These are phyloP conservation scores for Carex littledalei DNA, from an alignment of 176 grass and related monocot genomes.

Conservation along the genomic window DNA sequence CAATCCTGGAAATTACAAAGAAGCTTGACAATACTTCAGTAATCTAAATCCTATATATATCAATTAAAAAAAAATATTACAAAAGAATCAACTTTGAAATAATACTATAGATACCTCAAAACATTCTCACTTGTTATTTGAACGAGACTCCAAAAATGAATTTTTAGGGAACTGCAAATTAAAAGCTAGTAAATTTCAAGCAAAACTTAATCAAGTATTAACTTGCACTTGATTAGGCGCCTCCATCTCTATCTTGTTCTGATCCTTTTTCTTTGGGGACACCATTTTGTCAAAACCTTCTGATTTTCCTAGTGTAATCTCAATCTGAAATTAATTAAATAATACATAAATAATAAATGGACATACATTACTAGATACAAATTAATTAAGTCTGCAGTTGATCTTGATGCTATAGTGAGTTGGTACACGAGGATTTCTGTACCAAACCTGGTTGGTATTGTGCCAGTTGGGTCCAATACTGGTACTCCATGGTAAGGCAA, in stretches of 20 bases:
- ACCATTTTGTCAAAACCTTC: conserved; percentile 59
- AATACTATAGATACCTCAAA: neutral
- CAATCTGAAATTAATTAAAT: conserved; percentile 49
- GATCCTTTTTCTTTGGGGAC: conserved; percentile 43
- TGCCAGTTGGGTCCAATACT: neutral
- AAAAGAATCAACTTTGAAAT: conserved; percentile 8
- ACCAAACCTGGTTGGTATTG: neutral
- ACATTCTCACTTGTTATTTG: neutral
- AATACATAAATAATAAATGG: neutral
- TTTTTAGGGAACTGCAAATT: neutral
- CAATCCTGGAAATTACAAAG: neutral
- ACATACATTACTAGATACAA: neutral
- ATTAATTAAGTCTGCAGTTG: neutral
- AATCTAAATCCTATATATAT: conserved; percentile 15
- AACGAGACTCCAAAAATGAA: neutral
- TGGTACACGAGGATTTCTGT: neutral
- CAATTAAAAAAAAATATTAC: neutral
- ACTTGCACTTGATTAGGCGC: conserved; percentile 32
- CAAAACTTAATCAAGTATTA: conserved; percentile 23
- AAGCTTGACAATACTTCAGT: neutral
- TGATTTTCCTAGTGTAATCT: conserved; percentile 74
- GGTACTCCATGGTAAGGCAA: neutral
- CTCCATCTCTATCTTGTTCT: conserved; percentile 21
- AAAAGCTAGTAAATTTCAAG: neutral
- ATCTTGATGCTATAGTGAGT: neutral